A percentile compares a stretch with the other conserved stretches of the same genome.
Conservation (phyloP, 345 rosid genomes). For the Melastoma malabathricum region DNA sequence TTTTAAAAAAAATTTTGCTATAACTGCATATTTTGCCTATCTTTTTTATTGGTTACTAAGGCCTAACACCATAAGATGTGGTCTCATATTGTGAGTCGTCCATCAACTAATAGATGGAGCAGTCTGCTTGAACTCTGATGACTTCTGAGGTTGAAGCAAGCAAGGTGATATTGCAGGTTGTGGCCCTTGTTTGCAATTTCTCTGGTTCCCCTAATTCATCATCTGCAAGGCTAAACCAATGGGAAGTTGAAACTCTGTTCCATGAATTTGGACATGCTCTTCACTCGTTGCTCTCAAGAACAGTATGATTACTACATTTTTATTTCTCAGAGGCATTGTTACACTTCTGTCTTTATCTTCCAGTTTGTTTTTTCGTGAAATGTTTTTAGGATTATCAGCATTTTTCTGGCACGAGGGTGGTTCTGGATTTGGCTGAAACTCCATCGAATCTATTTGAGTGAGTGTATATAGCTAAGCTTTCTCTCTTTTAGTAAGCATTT, state of each 20-base stretch:
- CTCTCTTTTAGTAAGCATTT: neutral
- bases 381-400: conserved; percentile 83
- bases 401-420: conserved; percentile 89
- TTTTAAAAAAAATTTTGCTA: too few species aligned
- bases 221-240: conserved; percentile 60
- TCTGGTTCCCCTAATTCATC: conserved; percentile 38
- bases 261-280: conserved; percentile 98
- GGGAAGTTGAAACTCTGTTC: conserved; percentile 83
- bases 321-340: neutral
- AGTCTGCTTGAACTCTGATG: neutral
- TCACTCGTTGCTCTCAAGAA: conserved; percentile 83
- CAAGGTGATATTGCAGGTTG: conserved; percentile 43
- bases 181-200: conserved; percentile 88
- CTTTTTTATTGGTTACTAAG: too few species aligned
- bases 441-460: conserved; percentile 96
- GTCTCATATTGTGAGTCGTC: neutral
- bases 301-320: conserved; percentile 31
- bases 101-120: too few species aligned
- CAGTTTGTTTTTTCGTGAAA: conserved; percentile 7
- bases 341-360: neutral
- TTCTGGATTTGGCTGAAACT: conserved; percentile 83
- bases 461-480: conserved; percentile 20
- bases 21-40: too few species aligned
- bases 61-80: too few species aligned
- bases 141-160: conserved; percentile 1